Conservation (phyloP, 2,329 filamentous ascomycete species). For the Trichoderma semiorbis region DNA sequence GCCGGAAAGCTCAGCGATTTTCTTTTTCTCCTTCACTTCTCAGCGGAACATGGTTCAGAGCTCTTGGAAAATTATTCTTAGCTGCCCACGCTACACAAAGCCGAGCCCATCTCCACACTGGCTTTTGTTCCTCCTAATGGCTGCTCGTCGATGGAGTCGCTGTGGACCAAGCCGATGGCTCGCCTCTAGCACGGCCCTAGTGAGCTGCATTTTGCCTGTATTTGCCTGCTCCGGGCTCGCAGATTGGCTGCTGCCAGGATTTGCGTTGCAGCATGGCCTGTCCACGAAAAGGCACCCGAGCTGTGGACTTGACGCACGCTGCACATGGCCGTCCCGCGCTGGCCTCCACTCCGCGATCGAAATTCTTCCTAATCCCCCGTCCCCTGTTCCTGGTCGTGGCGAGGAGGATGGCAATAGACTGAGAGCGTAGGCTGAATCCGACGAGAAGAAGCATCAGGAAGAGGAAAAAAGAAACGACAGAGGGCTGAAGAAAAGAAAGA, state of each 20-base stretch:
- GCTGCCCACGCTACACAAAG: conserved; percentile 2
- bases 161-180: conserved; percentile 8
- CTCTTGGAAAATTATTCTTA: background rate
- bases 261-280: background rate
- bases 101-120: conserved; percentile 4
- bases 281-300: background rate
- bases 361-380: background rate
- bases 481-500: background rate
- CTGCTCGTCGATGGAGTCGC: conserved; percentile 9
- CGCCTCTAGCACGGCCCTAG: conserved; percentile 7
- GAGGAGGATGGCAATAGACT: background rate
- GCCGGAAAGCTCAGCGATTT: background rate
- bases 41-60: conserved; percentile 8
- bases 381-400: background rate
- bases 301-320: conserved; percentile 9
- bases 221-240: conserved; percentile 4
- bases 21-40: background rate
- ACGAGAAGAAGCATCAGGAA: background rate
- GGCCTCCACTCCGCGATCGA: conserved; percentile 12
- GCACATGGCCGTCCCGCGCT: conserved; percentile 13
- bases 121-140: background rate
- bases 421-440: background rate
- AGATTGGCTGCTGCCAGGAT: conserved; percentile 7
- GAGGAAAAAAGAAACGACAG: background rate
- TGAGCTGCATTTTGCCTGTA: conserved; percentile 10